These are phyloP conservation scores for rapeseed (Brassica napus) DNA, from an alignment of 345 rosid genomes.

Conservation along the genomic window DNA sequence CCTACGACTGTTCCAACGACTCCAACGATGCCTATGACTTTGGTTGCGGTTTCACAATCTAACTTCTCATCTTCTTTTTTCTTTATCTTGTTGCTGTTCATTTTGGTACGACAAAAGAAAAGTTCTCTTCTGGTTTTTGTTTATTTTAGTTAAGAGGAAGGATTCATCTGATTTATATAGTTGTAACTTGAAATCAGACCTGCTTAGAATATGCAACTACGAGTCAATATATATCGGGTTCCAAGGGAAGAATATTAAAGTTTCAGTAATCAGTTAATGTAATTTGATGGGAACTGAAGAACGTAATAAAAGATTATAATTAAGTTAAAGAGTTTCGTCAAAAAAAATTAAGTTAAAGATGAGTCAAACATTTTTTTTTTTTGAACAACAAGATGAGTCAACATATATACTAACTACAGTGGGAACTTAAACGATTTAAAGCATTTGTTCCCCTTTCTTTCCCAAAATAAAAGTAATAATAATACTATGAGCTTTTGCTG, in stretches of 20 bases:
- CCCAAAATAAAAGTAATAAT: neutral
- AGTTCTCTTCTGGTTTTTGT: neutral
- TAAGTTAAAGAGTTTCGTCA: no score
- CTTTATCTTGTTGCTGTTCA: neutral
- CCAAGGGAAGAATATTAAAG: slow-evolving; percentile 1
- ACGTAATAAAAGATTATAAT: neutral
- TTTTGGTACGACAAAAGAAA: neutral
- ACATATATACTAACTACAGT: neutral
- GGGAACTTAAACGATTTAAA: neutral
- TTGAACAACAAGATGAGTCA: no score
- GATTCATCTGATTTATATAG: neutral
- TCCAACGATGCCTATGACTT: slow-evolving; percentile 11
- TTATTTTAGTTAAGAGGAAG: neutral
- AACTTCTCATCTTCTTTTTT: neutral
- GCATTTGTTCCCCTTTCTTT: neutral
- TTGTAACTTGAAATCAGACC: neutral
- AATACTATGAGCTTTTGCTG: neutral
- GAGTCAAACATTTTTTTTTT: neutral
- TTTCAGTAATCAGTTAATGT: neutral
- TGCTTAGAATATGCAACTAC: neutral
- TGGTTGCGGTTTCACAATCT: neutral
- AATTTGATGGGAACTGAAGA: neutral
- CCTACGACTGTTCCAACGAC: slow-evolving; percentile 17
- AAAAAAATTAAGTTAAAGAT: neutral
- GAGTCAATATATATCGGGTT: neutral